phyloP scores from a whole-genome alignment of 805 yeast species.

The Starmerella bombicola region DNA sequence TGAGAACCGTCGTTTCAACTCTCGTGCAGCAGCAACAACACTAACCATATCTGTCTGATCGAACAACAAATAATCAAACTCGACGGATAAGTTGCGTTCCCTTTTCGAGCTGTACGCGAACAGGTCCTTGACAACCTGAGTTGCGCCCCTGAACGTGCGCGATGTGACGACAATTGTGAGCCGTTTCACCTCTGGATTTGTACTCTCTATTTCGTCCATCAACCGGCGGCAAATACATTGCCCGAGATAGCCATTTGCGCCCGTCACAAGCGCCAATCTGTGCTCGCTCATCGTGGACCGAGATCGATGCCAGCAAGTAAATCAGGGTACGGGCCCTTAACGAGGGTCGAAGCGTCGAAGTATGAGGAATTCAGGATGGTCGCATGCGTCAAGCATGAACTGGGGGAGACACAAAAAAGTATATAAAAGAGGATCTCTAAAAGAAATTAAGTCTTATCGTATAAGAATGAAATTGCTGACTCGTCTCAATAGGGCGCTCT shows the following conservation, averaged over 20 bases:
- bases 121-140: constrained; percentile 54
- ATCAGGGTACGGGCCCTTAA: too few relatives aligned
- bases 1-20: constrained; percentile 48
- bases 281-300: constrained; percentile 13
- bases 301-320: too few relatives aligned
- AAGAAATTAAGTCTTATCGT: neutral
- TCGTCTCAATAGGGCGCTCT: neutral
- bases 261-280: constrained; percentile 31
- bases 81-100: constrained; percentile 45
- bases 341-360: too few relatives aligned
- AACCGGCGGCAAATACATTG: constrained; percentile 72
- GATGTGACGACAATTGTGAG: constrained; percentile 80
- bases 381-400: neutral
- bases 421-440: neutral
- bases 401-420: neutral
- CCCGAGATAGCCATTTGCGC: constrained; percentile 54
- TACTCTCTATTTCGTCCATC: constrained; percentile 37
- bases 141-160: constrained; percentile 73
- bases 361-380: neutral
- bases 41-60: constrained; percentile 88
- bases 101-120: constrained; percentile 19
- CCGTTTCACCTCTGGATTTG: constrained; percentile 36
- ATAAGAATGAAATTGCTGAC: too few relatives aligned
- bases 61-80: constrained; percentile 78
- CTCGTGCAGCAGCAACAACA: constrained; percentile 59